These are phyloP conservation scores for Septoria linicola DNA, from an alignment of 2,329 filamentous ascomycete species.

Conservation along the genomic window DNA sequence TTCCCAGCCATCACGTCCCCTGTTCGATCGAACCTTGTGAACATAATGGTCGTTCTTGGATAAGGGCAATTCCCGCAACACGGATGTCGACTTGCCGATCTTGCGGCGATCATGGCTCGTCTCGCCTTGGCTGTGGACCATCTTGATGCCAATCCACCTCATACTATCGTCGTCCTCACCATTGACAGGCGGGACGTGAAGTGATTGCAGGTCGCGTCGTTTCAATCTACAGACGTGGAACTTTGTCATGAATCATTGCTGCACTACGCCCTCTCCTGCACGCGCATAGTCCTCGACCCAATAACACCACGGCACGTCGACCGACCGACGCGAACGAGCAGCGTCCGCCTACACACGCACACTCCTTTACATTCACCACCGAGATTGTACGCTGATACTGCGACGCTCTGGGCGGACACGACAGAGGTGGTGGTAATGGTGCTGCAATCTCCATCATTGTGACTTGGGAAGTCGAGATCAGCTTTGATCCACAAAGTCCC, in stretches of 20 bases:
- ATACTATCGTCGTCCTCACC: no score
- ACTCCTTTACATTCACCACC: neutral
- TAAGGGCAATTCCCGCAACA: no score
- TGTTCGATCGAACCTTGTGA: no score
- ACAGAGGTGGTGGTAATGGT: conserved; percentile 3
- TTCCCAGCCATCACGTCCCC: no score
- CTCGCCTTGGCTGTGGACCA: no score
- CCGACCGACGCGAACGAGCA: neutral
- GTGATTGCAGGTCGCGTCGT: neutral
- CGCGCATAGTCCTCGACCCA: neutral
- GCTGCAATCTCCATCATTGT: conserved; percentile 3
- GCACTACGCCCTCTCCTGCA: neutral
- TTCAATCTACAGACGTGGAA: neutral
- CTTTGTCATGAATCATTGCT: conserved; percentile 1
- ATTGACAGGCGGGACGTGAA: neutral
- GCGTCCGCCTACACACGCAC: neutral
- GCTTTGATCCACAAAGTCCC: neutral
- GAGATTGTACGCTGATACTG: conserved; percentile 9
- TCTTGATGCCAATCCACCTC: no score
- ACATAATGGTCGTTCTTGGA: no score
- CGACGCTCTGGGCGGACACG: neutral
- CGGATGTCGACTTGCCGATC: no score
- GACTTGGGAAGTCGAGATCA: neutral
- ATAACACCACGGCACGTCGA: conserved; percentile 3
- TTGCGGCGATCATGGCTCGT: no score